Evolutionary conservation across 2,329 filamentous ascomycete species (phyloP).

Genomic region (Talaromyces verruculosus): DNA sequence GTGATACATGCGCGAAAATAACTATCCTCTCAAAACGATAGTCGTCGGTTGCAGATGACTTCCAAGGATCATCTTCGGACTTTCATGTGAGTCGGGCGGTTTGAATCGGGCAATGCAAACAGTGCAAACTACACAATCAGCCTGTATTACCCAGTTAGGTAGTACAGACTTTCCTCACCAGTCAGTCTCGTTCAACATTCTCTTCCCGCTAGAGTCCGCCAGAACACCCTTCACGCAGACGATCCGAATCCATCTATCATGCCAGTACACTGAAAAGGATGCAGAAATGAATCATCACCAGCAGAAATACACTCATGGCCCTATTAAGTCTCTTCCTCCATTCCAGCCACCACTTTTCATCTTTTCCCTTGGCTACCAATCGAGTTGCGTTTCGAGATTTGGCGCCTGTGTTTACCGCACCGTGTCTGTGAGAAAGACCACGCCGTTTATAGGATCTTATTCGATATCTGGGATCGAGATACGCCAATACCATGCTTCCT

Average conservation of each 20-base stretch:
- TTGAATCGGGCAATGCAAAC: slow-evolving; percentile 15
- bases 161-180: background rate
- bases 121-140: slow-evolving; percentile 17
- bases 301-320: background rate
- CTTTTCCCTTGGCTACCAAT: background rate
- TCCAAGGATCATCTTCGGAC: background rate
- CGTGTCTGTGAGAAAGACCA: background rate
- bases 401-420: background rate
- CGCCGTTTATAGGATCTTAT: background rate
- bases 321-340: background rate
- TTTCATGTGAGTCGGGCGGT: background rate
- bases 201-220: background rate
- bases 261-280: background rate
- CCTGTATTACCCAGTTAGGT: background rate
- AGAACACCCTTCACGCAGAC: no score
- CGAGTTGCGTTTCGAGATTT: background rate
- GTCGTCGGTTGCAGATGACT: background rate
- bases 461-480: background rate
- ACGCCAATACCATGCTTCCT: background rate
- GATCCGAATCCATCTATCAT: background rate
- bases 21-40: background rate
- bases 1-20: background rate
- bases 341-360: background rate
- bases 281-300: background rate
- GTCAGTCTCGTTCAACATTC: background rate